Base-by-base conservation (phyloP, 2,329 filamentous ascomycete species). In the Nemania serpens region DNA sequence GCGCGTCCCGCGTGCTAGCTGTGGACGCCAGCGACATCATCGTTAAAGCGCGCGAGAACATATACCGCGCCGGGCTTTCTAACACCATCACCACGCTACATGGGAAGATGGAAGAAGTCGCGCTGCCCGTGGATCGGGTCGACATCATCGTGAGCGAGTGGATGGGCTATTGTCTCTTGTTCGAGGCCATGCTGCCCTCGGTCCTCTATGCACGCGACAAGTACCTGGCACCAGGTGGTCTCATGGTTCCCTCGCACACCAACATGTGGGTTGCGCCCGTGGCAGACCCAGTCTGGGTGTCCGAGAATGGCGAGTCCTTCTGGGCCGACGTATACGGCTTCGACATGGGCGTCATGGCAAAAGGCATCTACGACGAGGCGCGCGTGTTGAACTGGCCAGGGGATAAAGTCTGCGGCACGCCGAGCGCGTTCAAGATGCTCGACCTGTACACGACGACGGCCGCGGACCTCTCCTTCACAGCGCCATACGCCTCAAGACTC, bases 71-170 rank as follows among this genome's bases (percentile, higher is more conserved):
- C 72, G 87, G 86, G 0, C 85, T 96, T 39, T 83, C 85, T 25
- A 81, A 88, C 69, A 82, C 83, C 22, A 92, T 98, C 71, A 92
- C 88, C 45, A 92, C 91, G 69, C 80, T 97, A 50, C 86, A 88
- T 65, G 93, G 94, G 39, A 91, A 91, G 71, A 91, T 97, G 62
- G 94, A 98, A 75, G 93, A 97, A 67, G 90, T 96, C 57, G 82
- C 78, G 58, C 82, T 93, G 20, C 93, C 91, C 1, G 88, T 94
- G 7, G 81, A 87, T 55, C 81, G 93, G 71, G 93, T 97, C 47
- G 94, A 98, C 77, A 89, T 98, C 71, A 97, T 98, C 73, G 89
- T 98, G 62, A 96, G 91, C 61, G 93, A 98, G 76, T 98, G 93
- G 93, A 98, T 98, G 93, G 93, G 93, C 33, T 98, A 98, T 74